A percentile compares a stretch with the other conserved stretches of the same genome.
These are phyloP conservation scores for Glutinoglossum americanum DNA, from an alignment of 495 filamentous ascomycete species.

Conservation along the genomic window DNA sequence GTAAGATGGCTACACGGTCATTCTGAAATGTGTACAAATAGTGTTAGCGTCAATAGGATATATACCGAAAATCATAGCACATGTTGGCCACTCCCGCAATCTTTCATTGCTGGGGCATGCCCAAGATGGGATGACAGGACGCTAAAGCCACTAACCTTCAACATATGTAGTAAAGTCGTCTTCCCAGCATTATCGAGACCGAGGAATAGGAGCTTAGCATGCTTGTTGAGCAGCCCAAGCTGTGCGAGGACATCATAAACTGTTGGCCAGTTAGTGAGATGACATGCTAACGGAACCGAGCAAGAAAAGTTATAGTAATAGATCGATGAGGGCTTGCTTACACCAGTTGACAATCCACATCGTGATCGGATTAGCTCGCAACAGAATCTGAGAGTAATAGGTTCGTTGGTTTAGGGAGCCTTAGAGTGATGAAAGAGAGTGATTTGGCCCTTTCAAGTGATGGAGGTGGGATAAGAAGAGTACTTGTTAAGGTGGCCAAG, in stretches of 20 bases:
- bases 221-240: constrained; percentile 87
- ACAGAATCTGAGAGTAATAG: neutral
- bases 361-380: constrained; percentile 11
- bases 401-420: neutral
- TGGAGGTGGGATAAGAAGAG: neutral
- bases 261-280: constrained; percentile 16
- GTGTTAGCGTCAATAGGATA: too few relatives aligned
- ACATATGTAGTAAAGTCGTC: constrained; percentile 79
- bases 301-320: neutral
- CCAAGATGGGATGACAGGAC: neutral
- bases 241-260: constrained; percentile 85
- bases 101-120: neutral
- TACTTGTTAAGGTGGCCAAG: neutral
- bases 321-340: constrained; percentile 24
- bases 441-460: neutral
- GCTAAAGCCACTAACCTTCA: constrained; percentile 47
- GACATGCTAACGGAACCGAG: neutral
- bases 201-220: constrained; percentile 82
- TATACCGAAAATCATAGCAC: neutral
- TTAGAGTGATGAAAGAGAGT: neutral
- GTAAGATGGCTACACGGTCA: constrained; percentile 81
- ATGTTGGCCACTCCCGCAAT: neutral
- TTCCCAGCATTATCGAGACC: constrained; percentile 96
- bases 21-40: too few relatives aligned
- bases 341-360: constrained; percentile 99